Base-by-base conservation (phyloP, 225 moss, liverwort and hornwort genomes). In the Pseudisothecium myosuroides region DNA sequence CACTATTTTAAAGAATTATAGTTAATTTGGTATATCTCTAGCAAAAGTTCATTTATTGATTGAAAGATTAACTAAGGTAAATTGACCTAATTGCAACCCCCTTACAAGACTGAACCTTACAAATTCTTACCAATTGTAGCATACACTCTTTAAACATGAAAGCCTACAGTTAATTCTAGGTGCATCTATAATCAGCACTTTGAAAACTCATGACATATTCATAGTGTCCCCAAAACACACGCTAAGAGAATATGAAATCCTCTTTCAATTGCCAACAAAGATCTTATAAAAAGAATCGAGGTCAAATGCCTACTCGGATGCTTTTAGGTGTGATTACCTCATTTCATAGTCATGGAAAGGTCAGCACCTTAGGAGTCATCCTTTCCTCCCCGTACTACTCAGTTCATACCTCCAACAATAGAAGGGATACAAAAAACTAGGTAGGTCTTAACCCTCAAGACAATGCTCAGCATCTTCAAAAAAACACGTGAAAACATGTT, bases 31-130 rank as follows among this genome's bases (percentile, higher is more conserved):
- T 11, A 7, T 11, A 79, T 39, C 0, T 28, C 1, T 58, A 27
- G 1, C 19, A 7, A 55, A n/a, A 28, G 18, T 7, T 18, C 11
- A 27, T 27, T 58, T 5, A 28, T 58, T 58, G 12, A 18, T 28
- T 80, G 27, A 58, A 17, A 7, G 28, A 27, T 26, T 55, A n/a
- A 37, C 4, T 4, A 54, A 52, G 8, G 3, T 22, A 52, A 22
- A 55, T 4, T 6, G 0, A 37, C 4, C 55, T 37, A 54, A 78
- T 55, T 37, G 6, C 10, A 54, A n/a, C 0, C 0, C n/a, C 11
- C 11, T 55, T 10, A 10, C 10, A 55, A 55, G 55, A 10, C 2
- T 1, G 4, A 78, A n/a, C 17, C 26, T 79, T 27, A 39, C 11
- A 79, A 58, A 17, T 56, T 58, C 11, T n/a, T n/a, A 26, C 4